Evolutionary conservation across 2,329 filamentous ascomycete species (phyloP), one percentile per base, ranked within the genome.

Genomic region (Cercospora canescens): DNA sequence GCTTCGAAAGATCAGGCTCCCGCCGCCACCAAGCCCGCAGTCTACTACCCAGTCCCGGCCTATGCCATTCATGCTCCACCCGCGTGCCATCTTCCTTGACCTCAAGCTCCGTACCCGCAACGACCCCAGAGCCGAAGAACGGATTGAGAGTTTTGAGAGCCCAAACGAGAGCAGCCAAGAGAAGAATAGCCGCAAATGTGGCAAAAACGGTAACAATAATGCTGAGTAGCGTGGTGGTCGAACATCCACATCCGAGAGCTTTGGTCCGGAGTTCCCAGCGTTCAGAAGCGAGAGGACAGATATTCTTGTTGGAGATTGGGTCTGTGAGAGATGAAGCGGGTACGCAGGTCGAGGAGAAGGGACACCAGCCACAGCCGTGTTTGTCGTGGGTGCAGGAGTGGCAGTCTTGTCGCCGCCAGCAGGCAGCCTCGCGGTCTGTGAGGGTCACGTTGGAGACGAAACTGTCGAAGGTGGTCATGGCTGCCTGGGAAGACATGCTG

Each of bases 211-310:
- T 81, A 7, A 81, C 75, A 18, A 82, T 69, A 4, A 80, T 75
- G 39, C 79, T 80, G 35, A 83, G 71, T 28, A 82, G 77, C 0
- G 81, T 83, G 7, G 80, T 80, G 6, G 81, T 83, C 0, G 81
- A 83, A 57, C 81, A 81, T 60, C 79, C 77, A 67, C 81, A 83
- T 21, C 81, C 81, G 0, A 83, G 70, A 6, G 80, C 75, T 18
- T 73, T 72, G 9, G 81, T 83, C 2, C 81, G 77, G 6, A 83
- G 74, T 66, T 83, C 81, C 64, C 79, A 83, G 58, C 81, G 77
- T 71, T 83, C 81, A 62, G 79, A 78, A 45, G 77, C 76, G 7
- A 78, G 68, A 4, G 76, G 76, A 60, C 76, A 78, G 28, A 74
- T 68, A 21, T 70, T 60, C 8, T 77, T 48, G 54, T 76, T 74